Evolutionary conservation across 2,329 filamentous ascomycete genomes (phyloP), one percentile per base, ranked within the genome.

Genomic region (Plectosphaerella plurivora): DNA sequence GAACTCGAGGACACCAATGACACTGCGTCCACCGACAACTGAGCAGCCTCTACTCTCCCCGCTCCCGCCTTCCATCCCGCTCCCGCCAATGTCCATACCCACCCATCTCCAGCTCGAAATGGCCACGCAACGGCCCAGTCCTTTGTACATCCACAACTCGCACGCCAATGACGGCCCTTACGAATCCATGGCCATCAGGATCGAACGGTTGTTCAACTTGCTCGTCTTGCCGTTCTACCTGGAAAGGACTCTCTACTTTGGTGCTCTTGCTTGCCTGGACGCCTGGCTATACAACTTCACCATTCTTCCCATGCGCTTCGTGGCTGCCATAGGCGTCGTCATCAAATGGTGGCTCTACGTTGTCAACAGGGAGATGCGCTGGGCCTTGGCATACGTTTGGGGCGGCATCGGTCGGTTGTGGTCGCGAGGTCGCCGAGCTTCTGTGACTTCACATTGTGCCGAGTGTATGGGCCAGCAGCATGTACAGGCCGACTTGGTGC

Each of bases 261-360:
- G 94, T 7, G 86, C 89, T 0, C 71, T 97, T 35, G 92, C 93
- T 7, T 99, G 94, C 69, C 76, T 99, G 6, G 94, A 99, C 67
- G 89, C 93, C 2, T 99, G 93, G 91, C 81, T 99, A 1, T 94
- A 97, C 71, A 95, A 91, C 1, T 95, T 99, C 61, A 99, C 94
- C 0, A 96, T 99, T 45, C 75, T 99, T 0, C 94, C 94, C 1
- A 79, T 99, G 54, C 83, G 94, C 3, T 97, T 99, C 61, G 68
- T 88, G 51, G 88, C 92, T 53, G 93, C 94, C 1, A 62, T 93
- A 1, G 83, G 83, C 18, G 84, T 97, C 3, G 72, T 99, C 24
- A 68, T 84, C 10, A 80, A 82, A 55, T 97, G 92, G 79, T 96
- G 90, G 89, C 77, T 70, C 2, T 82, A 87, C 35, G 82, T 91